Evolutionary conservation across 345 rosid species (phyloP).

Genomic region (Bruguiera sexangula): DNA sequence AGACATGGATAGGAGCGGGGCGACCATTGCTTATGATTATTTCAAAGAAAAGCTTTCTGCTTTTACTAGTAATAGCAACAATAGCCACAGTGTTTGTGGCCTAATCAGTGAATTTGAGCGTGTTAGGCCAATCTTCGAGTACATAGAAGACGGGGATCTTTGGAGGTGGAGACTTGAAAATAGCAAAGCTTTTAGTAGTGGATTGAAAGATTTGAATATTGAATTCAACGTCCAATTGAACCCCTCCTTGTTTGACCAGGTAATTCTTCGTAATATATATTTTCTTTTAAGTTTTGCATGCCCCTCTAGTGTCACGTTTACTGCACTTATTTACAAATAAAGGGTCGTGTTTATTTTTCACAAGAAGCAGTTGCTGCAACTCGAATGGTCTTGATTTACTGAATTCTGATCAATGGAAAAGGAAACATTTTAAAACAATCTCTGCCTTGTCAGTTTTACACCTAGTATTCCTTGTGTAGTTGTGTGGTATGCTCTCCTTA

Average conservation of each 20-base stretch:
- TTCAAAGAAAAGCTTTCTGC: constrained; percentile 45
- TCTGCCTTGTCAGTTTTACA: too few relatives aligned
- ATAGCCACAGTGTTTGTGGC: background rate
- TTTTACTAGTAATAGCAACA: constrained; percentile 1
- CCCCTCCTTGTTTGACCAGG: constrained; percentile 61
- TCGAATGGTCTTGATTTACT: too few relatives aligned
- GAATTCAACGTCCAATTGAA: constrained; percentile 43
- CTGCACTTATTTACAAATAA: too few relatives aligned
- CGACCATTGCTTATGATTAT: constrained; percentile 71
- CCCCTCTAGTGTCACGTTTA: too few relatives aligned
- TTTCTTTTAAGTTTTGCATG: too few relatives aligned
- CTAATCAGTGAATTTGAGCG: constrained; percentile 32
- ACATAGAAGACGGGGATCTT: constrained; percentile 69
- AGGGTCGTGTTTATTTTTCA: too few relatives aligned
- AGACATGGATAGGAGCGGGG: constrained; percentile 71
- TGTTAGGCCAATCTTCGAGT: constrained; percentile 51
- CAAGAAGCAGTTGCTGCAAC: too few relatives aligned
- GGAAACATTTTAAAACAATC: too few relatives aligned
- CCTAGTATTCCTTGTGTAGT: too few relatives aligned
- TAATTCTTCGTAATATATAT: constrained; percentile 1
- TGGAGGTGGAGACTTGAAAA: constrained; percentile 69
- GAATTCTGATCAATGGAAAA: too few relatives aligned
- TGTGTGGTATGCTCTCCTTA: too few relatives aligned
- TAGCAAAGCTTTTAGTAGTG: constrained; percentile 71
- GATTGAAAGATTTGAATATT: constrained; percentile 52